Evolutionary conservation across 1,139 yeast species (phyloP).

Genomic region (Blastobotrys capitulatus): DNA sequence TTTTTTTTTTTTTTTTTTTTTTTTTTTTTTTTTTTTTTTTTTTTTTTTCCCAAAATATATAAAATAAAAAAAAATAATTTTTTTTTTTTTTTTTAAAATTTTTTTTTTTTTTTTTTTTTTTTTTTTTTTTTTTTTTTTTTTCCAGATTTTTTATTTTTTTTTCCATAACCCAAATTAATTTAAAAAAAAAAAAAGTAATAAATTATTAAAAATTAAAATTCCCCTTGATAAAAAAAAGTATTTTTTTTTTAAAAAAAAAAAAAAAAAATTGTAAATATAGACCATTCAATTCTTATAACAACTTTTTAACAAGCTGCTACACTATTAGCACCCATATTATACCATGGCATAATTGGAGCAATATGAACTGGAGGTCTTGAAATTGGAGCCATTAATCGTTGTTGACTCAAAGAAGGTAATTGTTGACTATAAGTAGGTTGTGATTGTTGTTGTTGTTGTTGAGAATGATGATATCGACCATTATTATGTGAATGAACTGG

Average conservation of each 20-base stretch:
- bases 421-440: background rate
- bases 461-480: background rate
- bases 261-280: background rate
- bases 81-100: no score
- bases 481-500: background rate
- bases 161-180: no score
- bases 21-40: no score
- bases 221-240: background rate
- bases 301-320: conserved; percentile 9
- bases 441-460: background rate
- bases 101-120: conserved; percentile 1
- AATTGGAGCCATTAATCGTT: background rate
- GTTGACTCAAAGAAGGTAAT: background rate
- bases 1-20: no score
- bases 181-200: background rate
- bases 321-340: conserved; percentile 3
- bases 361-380: background rate
- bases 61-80: no score
- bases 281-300: background rate
- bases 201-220: background rate
- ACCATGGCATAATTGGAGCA: conserved; percentile 7
- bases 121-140: background rate
- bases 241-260: conserved; percentile 1
- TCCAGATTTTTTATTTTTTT: no score
- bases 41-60: no score